Evolutionary conservation across 1,139 yeast genomes (phyloP), one percentile per base, ranked within the genome.

Genomic region (Suhomyces bolitotheri): DNA sequence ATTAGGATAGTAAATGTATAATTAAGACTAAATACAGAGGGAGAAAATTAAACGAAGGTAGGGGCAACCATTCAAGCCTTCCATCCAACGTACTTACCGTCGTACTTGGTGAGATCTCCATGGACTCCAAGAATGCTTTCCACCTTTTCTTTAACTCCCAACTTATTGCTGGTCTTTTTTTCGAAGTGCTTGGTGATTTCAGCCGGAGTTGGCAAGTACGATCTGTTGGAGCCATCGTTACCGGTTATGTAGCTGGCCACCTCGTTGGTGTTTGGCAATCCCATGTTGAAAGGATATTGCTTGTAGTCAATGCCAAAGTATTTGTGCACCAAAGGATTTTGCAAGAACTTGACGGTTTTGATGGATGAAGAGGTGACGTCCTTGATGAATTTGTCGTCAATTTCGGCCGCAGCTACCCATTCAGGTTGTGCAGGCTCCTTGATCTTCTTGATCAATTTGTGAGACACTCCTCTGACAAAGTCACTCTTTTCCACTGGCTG

Each of bases 401-500:
- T 53, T 4, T 38, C 39, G 31, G 51, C 33, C 45, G 54, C 47
- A 16, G 43, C 65, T 19, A 53, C 54, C 87, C 87, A 80, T 34
- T 66, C 49, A 23, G 89, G 76, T 46, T 55, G 60, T 13, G 53
- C 39, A 13, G 76, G 73, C 39, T 69, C 66, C 54, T 82, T 73
- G 42, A 79, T 73, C 66, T 87, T 78, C 51, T 74, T 67, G 50
- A 82, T 74, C 53, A 85, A 73, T 62, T 87, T 78, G 46, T 86
- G 80, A 47, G 74, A 59, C 40, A 92, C 92, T 50, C 96, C 90
- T 60, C 80, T 83, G 37, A 75, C 81, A 55, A 86, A 86, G 51
- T 78, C 83, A 54, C 73, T 73, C 45, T 66, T 56, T 49, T 78
- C 85, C 10, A 77, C 72, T 36, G 73, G 69, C 27, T 67, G 59